Evolutionary conservation across 176 grass and related monocot genomes (phyloP).

Genomic region (Eleusine indica): DNA sequence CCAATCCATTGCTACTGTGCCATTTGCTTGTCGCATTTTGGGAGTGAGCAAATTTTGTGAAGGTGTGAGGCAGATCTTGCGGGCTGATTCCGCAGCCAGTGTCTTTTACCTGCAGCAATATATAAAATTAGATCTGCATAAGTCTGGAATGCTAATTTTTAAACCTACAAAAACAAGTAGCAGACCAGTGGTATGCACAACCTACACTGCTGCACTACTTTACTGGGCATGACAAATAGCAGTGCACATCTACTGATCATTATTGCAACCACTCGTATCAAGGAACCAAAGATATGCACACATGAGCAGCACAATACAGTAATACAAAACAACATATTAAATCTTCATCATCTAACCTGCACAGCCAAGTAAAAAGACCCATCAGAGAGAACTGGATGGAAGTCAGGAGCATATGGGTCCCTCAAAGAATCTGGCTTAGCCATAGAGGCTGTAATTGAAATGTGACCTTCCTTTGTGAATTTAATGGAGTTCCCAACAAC

Average conservation of each 20-base stretch:
- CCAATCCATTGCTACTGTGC: constrained; percentile 53
- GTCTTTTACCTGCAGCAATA: constrained; percentile 68
- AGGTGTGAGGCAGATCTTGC: constrained; percentile 65
- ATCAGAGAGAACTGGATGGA: constrained; percentile 64
- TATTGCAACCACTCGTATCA: constrained; percentile 12
- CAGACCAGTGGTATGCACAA: neutral
- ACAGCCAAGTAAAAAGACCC: constrained; percentile 75
- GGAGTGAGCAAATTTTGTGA: constrained; percentile 60
- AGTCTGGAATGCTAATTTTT: neutral
- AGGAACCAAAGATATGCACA: neutral
- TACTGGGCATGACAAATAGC: neutral
- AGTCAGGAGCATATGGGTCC: constrained; percentile 67
- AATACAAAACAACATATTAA: neutral
- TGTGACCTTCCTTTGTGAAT: constrained; percentile 84
- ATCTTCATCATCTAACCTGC: constrained; percentile 55
- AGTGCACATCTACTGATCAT: neutral
- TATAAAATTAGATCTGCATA: neutral
- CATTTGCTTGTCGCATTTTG: constrained; percentile 29
- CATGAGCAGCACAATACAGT: neutral
- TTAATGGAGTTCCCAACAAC: constrained; percentile 86
- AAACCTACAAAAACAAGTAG: neutral
- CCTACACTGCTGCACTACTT: constrained; percentile 25
- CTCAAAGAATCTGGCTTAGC: constrained; percentile 61
- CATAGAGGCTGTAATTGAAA: constrained; percentile 67
- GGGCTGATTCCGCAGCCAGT: constrained; percentile 73